Base-by-base conservation (phyloP, 106 monocot species). In the Dioscorea zingiberensis region DNA sequence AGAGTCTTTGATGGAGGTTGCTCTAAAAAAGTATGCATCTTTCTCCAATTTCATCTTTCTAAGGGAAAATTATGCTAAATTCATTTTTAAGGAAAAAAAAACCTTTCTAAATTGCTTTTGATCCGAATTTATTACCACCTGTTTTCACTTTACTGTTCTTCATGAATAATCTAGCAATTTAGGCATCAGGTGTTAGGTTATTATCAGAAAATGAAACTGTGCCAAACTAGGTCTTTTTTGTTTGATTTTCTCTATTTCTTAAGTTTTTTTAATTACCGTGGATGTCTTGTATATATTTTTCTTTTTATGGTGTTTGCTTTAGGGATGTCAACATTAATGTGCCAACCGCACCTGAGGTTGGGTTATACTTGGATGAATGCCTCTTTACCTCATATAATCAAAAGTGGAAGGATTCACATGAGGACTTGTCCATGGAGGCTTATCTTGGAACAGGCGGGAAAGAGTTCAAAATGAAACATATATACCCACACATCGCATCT, bases 271-370 rank as follows among this genome's bases (percentile, higher is more conserved):
- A 64, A 17, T 21, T 38, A 38, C 3, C 38, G 10, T 44, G 19
- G 21, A 63, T 63, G 63, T 44, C 49, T 11, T 56, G 17, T 15
- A 15, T 63, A n/a, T n/a, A n/a, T n/a, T n/a, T n/a, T n/a, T 23
- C 29, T 19, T 24, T 18, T 21, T 69, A 27, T 10, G 27, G 28
- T 47, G 73, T 63, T 76, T 26, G 76, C 48, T 70, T 27, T 80
- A 98, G 98, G 79, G 93, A 98, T 69, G 79, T 82, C 17, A 87
- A 62, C 25, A 79, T 98, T 38, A 93, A 81, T 76, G 98, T 98
- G 44, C 93, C 98, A 27, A 98, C 89, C 4, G 93, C 98, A 44
- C 98, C 98, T 30, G 93, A 93, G 60, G 92, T 89, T 70, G 98
- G 93, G 15, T 62, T 98, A 48, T 98, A 78, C 78, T 65, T 98